phyloP scores from a whole-genome alignment of 805 yeast genomes.

The Candida sithepensis region DNA sequence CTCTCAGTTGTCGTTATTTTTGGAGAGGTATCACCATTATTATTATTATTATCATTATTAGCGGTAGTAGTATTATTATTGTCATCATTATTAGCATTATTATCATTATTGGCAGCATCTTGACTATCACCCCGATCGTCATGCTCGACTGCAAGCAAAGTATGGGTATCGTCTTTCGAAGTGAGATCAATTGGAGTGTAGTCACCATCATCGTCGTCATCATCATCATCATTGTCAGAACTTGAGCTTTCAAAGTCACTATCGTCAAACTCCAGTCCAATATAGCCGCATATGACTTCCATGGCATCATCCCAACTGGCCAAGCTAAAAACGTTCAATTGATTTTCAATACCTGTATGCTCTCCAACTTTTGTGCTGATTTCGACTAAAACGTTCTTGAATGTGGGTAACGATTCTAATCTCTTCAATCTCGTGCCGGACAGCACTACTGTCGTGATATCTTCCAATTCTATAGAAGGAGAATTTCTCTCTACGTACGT shows the following conservation, averaged over 20 bases:
- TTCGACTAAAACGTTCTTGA: constrained; percentile 25
- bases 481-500: background rate
- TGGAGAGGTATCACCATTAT: constrained; percentile 2
- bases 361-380: constrained; percentile 17
- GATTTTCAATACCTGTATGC: constrained; percentile 5
- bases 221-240: constrained; percentile 13
- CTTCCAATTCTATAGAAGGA: constrained; percentile 5
- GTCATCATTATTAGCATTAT: constrained; percentile 2
- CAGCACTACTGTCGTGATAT: constrained; percentile 21
- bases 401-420: constrained; percentile 15
- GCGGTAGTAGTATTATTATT: background rate
- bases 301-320: constrained; percentile 34
- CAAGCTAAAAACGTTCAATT: constrained; percentile 19
- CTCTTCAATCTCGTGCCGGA: constrained; percentile 22
- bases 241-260: constrained; percentile 27
- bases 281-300: constrained; percentile 31
- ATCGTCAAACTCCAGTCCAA: constrained; percentile 34
- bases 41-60: background rate
- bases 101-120: background rate
- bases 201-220: constrained; percentile 3
- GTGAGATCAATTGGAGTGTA: background rate
- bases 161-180: constrained; percentile 1
- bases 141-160: background rate
- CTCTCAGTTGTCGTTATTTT: background rate
- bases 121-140: background rate